Conservation (phyloP, 768 basidiomycete species). For the Tricholoma saponaceum region DNA sequence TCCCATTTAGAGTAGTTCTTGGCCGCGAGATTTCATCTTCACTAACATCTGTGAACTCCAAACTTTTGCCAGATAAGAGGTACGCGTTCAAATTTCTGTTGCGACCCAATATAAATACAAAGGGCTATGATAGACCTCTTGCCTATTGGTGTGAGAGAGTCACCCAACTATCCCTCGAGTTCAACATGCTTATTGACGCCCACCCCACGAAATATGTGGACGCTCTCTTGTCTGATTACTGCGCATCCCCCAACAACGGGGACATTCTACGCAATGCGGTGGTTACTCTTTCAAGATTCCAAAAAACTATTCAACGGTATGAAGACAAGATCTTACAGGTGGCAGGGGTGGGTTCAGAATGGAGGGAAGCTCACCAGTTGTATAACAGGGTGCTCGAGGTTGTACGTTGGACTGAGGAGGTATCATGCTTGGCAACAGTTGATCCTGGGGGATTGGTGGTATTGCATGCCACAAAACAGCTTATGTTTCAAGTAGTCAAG, state of each 20-base stretch:
- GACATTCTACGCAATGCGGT: not conserved
- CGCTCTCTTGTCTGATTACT: not conserved
- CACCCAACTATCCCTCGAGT: not conserved
- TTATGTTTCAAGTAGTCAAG: not conserved
- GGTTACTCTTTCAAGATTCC: not conserved
- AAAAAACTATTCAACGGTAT: not conserved
- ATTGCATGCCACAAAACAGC: not conserved
- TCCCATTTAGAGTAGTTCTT: not conserved
- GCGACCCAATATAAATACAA: not conserved
- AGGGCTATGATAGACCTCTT: not conserved
- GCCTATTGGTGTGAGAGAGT: not conserved
- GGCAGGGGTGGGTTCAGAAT: not conserved
- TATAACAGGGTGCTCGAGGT: not conserved
- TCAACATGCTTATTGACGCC: not conserved
- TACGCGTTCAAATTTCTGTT: not conserved
- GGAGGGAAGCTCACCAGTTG: not conserved
- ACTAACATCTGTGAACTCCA: not conserved
- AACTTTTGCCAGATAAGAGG: not conserved
- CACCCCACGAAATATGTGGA: not conserved
- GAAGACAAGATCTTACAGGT: not conserved
- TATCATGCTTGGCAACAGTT: not conserved
- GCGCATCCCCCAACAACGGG: not conserved
- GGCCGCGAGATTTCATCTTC: not conserved
- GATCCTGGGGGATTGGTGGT: not conserved
- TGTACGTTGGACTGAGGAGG: not conserved